Conservation (phyloP, 352 stramenopile genomes). For the Elongisporangium senticosum region DNA sequence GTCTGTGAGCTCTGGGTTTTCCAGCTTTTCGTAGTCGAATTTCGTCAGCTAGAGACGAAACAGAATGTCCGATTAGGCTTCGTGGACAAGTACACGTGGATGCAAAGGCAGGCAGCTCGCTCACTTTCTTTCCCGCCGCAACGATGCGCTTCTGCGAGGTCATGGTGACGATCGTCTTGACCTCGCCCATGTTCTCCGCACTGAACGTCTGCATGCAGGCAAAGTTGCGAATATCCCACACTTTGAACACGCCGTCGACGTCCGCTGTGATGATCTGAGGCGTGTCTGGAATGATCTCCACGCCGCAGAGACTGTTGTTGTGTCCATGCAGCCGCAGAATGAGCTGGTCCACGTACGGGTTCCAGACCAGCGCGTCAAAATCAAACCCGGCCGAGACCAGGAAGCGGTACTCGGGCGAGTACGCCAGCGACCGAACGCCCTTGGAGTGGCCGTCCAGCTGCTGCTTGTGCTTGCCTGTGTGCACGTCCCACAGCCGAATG, state of each 20-base stretch:
- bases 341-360: constrained; percentile 86
- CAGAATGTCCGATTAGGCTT: not conserved
- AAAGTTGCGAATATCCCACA: constrained; percentile 90
- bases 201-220: constrained; percentile 87
- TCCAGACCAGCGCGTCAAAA: constrained; percentile 87
- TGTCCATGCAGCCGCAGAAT: constrained; percentile 84
- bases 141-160: constrained; percentile 72
- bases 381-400: constrained; percentile 86
- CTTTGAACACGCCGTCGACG: constrained; percentile 78
- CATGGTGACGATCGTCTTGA: constrained; percentile 72
- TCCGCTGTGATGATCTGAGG: constrained; percentile 86
- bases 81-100: no score
- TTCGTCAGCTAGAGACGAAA: constrained; percentile 37
- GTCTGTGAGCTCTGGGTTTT: constrained; percentile 82
- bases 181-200: constrained; percentile 54
- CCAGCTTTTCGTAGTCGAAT: constrained; percentile 87
- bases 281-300: constrained; percentile 82
- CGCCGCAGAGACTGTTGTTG: constrained; percentile 79
- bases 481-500: constrained; percentile 85
- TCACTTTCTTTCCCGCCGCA: constrained; percentile 64
- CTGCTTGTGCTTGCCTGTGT: constrained; percentile 81
- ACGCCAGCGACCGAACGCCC: constrained; percentile 72
- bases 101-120: not conserved
- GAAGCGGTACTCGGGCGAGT: constrained; percentile 83
- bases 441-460: constrained; percentile 83